These are phyloP conservation scores for Pleochaeta shiraiana DNA, from an alignment of 2,329 filamentous ascomycete genomes.

Conservation along the genomic window DNA sequence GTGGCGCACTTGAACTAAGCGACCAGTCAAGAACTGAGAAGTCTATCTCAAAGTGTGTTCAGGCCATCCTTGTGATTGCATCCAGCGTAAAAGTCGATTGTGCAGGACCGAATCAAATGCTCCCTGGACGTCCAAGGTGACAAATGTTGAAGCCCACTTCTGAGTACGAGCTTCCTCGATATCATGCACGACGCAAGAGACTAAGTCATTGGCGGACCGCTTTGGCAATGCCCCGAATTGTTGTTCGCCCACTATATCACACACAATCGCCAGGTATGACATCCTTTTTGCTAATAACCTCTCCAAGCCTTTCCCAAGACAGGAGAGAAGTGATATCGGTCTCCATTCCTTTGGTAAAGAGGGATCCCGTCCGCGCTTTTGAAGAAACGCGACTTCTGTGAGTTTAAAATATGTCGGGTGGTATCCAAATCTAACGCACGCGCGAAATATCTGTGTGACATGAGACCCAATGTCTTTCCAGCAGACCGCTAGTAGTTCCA, in stretches of 20 bases:
- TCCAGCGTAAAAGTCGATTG: background rate
- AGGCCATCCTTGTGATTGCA: background rate
- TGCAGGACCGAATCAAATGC: background rate
- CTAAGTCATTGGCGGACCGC: background rate
- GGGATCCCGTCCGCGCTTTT: background rate
- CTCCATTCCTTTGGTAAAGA: background rate
- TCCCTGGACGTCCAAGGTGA: background rate
- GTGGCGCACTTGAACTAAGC: background rate
- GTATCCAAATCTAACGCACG: background rate
- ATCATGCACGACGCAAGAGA: no score
- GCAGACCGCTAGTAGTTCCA: background rate
- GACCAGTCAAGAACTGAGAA: background rate
- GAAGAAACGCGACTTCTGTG: background rate
- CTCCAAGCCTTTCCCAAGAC: background rate
- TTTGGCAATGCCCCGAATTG: no score
- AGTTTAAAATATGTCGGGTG: background rate
- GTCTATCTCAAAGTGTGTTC: background rate
- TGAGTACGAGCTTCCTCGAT: no score
- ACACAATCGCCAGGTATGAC: no score
- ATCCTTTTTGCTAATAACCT: background rate
- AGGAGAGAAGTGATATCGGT: conserved; percentile 1
- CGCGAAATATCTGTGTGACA: background rate
- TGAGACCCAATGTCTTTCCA: background rate
- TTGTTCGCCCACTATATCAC: no score
- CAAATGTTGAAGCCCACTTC: no score